Evolutionary conservation across 768 basidiomycete genomes (phyloP).

Genomic region (Clitopilus hobsonii): DNA sequence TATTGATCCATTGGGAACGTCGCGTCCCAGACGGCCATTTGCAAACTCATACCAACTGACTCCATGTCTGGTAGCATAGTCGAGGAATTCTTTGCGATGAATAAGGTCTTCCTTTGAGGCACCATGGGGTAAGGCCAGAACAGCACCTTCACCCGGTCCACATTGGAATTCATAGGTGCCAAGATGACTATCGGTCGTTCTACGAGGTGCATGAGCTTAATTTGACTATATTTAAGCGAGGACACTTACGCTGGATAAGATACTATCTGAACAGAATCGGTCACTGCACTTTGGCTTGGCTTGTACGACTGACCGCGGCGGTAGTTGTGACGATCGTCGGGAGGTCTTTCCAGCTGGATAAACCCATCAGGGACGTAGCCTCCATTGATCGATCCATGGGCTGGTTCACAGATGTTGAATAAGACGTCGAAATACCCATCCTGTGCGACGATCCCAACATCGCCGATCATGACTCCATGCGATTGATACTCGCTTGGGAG

Average conservation of each 20-base stretch:
- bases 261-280: neutral
- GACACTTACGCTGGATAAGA: neutral
- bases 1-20: neutral
- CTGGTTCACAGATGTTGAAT: neutral
- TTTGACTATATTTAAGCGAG: neutral
- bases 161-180: neutral
- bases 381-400: neutral
- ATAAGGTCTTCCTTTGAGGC: neutral
- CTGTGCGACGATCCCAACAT: neutral
- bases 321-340: neutral
- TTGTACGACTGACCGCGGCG: neutral
- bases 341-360: neutral
- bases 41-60: neutral
- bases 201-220: no score
- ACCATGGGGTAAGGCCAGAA: neutral
- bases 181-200: no score
- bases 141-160: neutral
- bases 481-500: neutral
- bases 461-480: neutral
- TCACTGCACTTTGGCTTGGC: neutral
- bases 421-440: neutral
- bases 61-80: neutral
- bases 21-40: neutral
- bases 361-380: neutral
- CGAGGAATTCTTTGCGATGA: neutral